Base-by-base conservation (phyloP, 306 rosid species). In the Spatholobus suberectus region DNA sequence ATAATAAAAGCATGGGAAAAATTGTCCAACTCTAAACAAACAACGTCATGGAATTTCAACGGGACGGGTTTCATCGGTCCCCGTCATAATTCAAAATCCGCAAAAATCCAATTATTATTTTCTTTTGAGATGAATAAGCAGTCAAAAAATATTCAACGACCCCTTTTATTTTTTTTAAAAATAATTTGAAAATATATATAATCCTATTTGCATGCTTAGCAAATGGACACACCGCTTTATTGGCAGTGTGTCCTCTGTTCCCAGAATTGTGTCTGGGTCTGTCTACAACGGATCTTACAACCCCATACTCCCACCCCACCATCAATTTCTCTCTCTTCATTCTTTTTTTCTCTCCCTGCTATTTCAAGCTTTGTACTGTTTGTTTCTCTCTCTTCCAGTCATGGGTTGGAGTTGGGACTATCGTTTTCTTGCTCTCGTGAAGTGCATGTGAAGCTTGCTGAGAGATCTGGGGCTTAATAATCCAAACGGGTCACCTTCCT, bases 371-470 rank as follows among this genome's bases (percentile, higher is more conserved):
- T 54, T 75, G 73, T 21, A 8, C 20, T 41, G 32, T 59, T 51
- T 75, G 82, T 77, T 70, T 80, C 78, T 62, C 81, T 82, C 9
- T 63, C 70, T 63, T 63, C 65, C 0, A 75, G 13, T 52, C 76
- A 81, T 75, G 82, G 62, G 82, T 29, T 85, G 83, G 77, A 67
- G 37, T 44, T 27, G 17, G 35, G 47, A 73, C 85, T 84, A 83
- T 89, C 90, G 79, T 83, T 89, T 89, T 92, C 90, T 79, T 54
- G 26, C 43, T 51, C 94, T 87, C 91, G 93, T 92, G 98, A 90
- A 90, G 86, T 85, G 88, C 99, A 96, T 90, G 98, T 82, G 94
- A 92, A 90, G 83, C 88, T 91, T 66, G 91, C 80, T 76, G 61
- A 77, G 89, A 87, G 99, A 96, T 96, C 99, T 87, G 90, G 71